phyloP scores from a whole-genome alignment of 352 stramenopile genomes.

The Phytophthora idaei region DNA sequence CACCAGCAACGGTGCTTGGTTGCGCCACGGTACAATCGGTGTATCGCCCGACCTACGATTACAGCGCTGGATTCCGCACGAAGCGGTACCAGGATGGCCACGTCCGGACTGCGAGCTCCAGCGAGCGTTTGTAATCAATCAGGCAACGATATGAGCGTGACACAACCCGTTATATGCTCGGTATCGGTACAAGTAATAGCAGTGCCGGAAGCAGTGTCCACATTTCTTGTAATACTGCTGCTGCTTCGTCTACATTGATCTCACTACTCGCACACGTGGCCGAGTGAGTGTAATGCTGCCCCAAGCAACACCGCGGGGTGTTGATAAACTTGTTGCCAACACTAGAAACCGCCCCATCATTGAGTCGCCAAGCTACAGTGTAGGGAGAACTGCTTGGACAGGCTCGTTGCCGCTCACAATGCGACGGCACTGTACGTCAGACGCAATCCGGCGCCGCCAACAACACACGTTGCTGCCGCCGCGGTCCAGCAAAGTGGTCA shows the following conservation, averaged over 20 bases:
- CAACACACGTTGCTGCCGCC: constrained; percentile 6
- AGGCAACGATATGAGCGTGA: no score
- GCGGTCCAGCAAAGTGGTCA: constrained; percentile 1
- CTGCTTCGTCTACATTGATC: constrained; percentile 19
- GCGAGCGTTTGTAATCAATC: background rate
- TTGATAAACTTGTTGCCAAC: constrained; percentile 4
- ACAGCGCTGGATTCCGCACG: constrained; percentile 16
- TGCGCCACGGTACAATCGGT: background rate
- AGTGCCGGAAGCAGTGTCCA: background rate
- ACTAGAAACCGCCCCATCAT: constrained; percentile 7
- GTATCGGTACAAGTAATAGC: background rate
- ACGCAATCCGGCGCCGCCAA: constrained; percentile 9
- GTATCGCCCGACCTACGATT: constrained; percentile 1
- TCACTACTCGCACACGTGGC: constrained; percentile 15
- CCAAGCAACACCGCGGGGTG: background rate
- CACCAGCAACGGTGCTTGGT: constrained; percentile 9
- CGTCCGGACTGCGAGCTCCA: background rate
- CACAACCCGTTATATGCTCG: no score
- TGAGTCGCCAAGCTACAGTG: background rate
- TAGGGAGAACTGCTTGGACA: constrained; percentile 20
- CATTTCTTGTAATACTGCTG: background rate
- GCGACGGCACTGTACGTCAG: constrained; percentile 23
- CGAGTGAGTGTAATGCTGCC: constrained; percentile 6
- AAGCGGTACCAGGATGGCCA: background rate
- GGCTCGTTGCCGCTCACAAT: constrained; percentile 11